Percentiles rank a stretch among this genome's conserved stretches.
Conservation (phyloP, 768 basidiomycete genomes). For the Boletus rubroflammeus region DNA sequence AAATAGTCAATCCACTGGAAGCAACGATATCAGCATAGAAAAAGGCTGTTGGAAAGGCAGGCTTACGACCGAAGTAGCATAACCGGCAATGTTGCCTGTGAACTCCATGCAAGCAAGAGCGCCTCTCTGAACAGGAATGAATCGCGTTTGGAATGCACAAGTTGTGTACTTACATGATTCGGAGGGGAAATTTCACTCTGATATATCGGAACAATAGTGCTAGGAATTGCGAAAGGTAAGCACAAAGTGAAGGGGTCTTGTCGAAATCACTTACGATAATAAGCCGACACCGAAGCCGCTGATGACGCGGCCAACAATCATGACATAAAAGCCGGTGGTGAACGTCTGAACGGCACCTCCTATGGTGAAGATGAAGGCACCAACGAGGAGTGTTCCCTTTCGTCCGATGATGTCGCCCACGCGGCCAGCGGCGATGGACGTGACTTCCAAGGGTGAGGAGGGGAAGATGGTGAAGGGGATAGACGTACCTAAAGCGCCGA, state of each 20-base stretch:
- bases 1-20: constrained; percentile 90
- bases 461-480: not conserved
- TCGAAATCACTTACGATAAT: constrained; percentile 57
- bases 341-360: constrained; percentile 87
- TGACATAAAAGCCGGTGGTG: constrained; percentile 70
- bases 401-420: constrained; percentile 86
- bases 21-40: not conserved
- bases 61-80: constrained; percentile 83
- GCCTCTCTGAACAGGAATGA: constrained; percentile 56
- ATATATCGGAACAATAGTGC: constrained; percentile 93
- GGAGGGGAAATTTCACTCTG: constrained; percentile 96
- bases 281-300: constrained; percentile 90
- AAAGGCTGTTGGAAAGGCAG: not conserved
- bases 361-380: constrained; percentile 79
- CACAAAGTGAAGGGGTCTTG: not conserved
- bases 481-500: constrained; percentile 81
- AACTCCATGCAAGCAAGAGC: constrained; percentile 94
- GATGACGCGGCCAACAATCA: constrained; percentile 80
- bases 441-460: constrained; percentile 46
- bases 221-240: constrained; percentile 28
- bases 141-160: not conserved
- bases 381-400: constrained; percentile 77
- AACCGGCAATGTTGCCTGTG: constrained; percentile 88
- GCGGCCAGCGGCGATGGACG: constrained; percentile 84
- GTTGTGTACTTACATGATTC: constrained; percentile 56